Conservation (phyloP, 2,329 filamentous ascomycete species). For the Phoma sp. region DNA sequence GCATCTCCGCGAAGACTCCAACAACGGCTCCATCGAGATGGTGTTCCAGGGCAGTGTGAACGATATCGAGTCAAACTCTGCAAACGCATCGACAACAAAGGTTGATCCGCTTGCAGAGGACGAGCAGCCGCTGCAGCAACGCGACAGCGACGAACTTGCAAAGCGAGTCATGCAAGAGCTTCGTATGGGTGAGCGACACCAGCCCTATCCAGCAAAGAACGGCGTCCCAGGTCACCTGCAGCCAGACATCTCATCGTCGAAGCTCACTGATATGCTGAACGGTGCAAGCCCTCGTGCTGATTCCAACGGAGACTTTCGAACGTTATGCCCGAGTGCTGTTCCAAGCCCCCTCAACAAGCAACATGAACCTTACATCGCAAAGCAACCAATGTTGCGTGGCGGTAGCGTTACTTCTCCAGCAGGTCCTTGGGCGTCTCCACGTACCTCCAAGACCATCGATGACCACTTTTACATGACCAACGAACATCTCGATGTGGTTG, state of each 20-base stretch:
- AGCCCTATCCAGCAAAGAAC: constrained; percentile 1
- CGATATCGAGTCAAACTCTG: constrained; percentile 28
- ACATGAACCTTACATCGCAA: constrained; percentile 10
- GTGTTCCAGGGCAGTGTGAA: constrained; percentile 32
- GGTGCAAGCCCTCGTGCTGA: constrained; percentile 25
- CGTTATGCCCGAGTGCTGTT: constrained; percentile 37
- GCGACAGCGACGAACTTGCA: constrained; percentile 15
- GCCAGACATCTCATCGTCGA: constrained; percentile 31
- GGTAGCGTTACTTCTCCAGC: background rate
- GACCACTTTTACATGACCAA: constrained; percentile 48
- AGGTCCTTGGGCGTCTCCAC: constrained; percentile 1
- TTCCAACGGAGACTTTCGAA: constrained; percentile 26
- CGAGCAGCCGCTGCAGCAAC: constrained; percentile 4
- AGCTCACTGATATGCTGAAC: constrained; percentile 39
- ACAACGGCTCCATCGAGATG: constrained; percentile 31
- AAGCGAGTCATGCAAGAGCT: constrained; percentile 30
- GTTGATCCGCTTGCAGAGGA: background rate
- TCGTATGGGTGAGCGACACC: constrained; percentile 18
- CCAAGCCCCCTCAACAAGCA: constrained; percentile 38
- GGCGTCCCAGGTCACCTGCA: constrained; percentile 10
- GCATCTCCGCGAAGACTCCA: constrained; percentile 18
- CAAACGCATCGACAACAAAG: constrained; percentile 15
- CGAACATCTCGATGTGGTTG: constrained; percentile 44
- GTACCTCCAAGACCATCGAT: constrained; percentile 23
- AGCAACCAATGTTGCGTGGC: constrained; percentile 7